A percentile compares a stretch with the other conserved stretches of the same genome.
These are phyloP conservation scores for Odontarrhena argentea DNA, from an alignment of 345 rosid genomes.

Conservation along the genomic window DNA sequence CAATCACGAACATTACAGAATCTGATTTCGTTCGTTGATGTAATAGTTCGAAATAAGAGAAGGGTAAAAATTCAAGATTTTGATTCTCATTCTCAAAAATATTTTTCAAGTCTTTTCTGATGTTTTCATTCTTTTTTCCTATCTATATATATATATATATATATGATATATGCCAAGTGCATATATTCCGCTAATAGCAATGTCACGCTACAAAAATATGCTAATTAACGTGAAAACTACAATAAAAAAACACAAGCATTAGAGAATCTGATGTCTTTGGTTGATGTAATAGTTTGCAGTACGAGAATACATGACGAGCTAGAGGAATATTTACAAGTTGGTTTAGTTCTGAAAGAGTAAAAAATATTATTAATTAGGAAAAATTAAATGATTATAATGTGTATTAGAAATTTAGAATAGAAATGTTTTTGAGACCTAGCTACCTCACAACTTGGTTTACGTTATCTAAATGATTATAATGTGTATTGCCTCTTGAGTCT, in stretches of 20 bases:
- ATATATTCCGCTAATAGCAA: constrained; percentile 26
- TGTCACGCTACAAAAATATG: constrained; percentile 4
- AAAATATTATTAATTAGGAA: background rate
- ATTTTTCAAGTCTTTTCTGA: too few species aligned
- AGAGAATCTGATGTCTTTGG: constrained; percentile 29
- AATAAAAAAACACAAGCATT: background rate
- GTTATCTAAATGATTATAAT: too few species aligned
- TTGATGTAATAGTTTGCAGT: constrained; percentile 20
- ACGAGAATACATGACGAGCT: constrained; percentile 5
- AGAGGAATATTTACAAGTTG: background rate
- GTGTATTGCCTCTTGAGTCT: too few species aligned
- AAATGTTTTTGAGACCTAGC: too few species aligned
- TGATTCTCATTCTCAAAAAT: too few species aligned
- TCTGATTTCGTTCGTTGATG: constrained; percentile 26
- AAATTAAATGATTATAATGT: too few species aligned
- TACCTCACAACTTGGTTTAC: too few species aligned
- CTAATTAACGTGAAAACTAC: constrained; percentile 5
- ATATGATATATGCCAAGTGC: constrained; percentile 1
- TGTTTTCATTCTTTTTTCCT: background rate
- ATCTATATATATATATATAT: background rate
- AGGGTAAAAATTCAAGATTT: background rate
- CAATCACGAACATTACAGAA: background rate
- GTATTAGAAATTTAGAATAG: too few species aligned
- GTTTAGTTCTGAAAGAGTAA: background rate
- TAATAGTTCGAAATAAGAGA: constrained; percentile 7